phyloP scores from a whole-genome alignment of 2,329 filamentous ascomycete genomes.

The Hypoxylon sp. region DNA sequence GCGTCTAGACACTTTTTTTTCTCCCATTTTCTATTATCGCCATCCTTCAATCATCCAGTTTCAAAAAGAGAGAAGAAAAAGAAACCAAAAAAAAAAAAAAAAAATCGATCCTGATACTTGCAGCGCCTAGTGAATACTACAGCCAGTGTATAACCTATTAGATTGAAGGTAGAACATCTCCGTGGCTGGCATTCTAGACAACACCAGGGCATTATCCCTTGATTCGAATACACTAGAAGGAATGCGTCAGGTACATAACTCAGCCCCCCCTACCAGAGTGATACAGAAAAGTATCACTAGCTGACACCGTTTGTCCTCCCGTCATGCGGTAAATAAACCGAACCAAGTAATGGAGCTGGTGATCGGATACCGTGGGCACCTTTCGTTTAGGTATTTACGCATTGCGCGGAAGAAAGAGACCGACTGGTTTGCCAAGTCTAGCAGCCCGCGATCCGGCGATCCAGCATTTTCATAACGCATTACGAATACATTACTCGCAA shows the following conservation, averaged over 20 bases:
- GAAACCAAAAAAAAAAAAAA: neutral
- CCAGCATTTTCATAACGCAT: slow-evolving; percentile 20
- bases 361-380: slow-evolving; percentile 33
- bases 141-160: neutral
- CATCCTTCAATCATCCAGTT: neutral
- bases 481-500: slow-evolving; percentile 30
- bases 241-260: slow-evolving; percentile 18
- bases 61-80: neutral
- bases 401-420: slow-evolving; percentile 29
- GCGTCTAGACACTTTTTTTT: slow-evolving; percentile 11
- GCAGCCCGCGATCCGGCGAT: slow-evolving; percentile 9
- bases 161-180: neutral
- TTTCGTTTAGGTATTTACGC: slow-evolving; percentile 24
- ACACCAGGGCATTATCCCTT: slow-evolving; percentile 1
- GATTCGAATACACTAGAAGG: slow-evolving; percentile 22
- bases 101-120: no score
- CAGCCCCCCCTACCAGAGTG: slow-evolving; percentile 20
- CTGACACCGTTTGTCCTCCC: slow-evolving; percentile 37
- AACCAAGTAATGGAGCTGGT: slow-evolving; percentile 43
- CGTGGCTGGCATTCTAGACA: slow-evolving; percentile 4
- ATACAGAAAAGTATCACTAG: slow-evolving; percentile 30
- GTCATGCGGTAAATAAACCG: slow-evolving; percentile 43
- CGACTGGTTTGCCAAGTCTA: slow-evolving; percentile 28
- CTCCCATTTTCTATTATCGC: slow-evolving; percentile 2
- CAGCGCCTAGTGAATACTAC: neutral